phyloP scores from a whole-genome alignment of 495 filamentous ascomycete genomes.

The Copromyces sp. region DNA sequence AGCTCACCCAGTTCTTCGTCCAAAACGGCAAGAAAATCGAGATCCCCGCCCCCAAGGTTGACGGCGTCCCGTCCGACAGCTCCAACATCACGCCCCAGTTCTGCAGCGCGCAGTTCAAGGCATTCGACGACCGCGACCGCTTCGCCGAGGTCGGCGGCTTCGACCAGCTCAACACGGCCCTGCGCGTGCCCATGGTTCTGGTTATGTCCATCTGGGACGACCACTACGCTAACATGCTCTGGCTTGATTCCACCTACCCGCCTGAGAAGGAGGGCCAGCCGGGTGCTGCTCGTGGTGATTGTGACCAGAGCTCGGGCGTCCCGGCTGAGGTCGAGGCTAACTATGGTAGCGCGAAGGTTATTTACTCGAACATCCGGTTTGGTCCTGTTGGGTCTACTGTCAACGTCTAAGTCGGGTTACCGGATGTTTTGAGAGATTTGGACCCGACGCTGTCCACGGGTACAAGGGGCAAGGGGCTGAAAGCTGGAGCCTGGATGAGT shows the following conservation, averaged over 20 bases:
- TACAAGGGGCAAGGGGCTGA: no score
- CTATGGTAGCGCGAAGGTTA: conserved; percentile 30
- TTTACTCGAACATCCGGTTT: conserved; percentile 58
- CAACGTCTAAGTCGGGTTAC: conserved; percentile 20
- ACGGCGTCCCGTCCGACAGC: conserved; percentile 27
- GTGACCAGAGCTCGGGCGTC: conserved; percentile 44
- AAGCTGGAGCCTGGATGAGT: no score
- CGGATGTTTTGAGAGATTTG: neutral
- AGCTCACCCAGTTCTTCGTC: conserved; percentile 62
- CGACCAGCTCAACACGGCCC: conserved; percentile 41
- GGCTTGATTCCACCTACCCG: conserved; percentile 73
- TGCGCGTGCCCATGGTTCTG: conserved; percentile 58
- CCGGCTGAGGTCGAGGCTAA: conserved; percentile 49
- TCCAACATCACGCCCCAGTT: conserved; percentile 29
- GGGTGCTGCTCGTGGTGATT: conserved; percentile 61
- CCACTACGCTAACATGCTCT: conserved; percentile 69
- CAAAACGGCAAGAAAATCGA: conserved; percentile 54
- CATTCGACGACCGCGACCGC: conserved; percentile 42
- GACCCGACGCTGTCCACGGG: no score
- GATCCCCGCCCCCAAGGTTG: conserved; percentile 36
- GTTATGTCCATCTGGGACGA: conserved; percentile 75
- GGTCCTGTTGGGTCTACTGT: conserved; percentile 55
- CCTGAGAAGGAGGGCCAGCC: conserved; percentile 39
- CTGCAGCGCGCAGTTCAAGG: conserved; percentile 16
- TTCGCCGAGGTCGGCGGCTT: conserved; percentile 56